Evolutionary conservation across 1,284 basidiomycete genomes (phyloP), one percentile per base, ranked within the genome.

Genomic region (Ceratobasidium sp.): DNA sequence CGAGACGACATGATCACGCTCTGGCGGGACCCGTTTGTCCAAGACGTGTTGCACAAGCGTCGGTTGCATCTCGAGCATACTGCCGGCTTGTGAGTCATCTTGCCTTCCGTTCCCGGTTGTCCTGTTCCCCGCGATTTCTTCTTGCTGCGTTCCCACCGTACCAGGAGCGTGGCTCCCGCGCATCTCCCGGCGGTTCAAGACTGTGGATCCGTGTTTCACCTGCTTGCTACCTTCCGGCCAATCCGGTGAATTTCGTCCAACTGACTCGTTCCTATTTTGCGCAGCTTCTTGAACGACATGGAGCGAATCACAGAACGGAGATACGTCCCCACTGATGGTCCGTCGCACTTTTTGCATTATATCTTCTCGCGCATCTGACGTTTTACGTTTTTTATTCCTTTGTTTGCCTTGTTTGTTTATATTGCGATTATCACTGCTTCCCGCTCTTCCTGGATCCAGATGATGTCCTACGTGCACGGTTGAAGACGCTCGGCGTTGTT

Each of bases 311-410:
- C 94, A 26, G 91, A 91, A 13, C 91, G 91, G 84, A 91, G 90
- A 84, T 95, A 94, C 84, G 91, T 94, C 79, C 94, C 94, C 23
- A 93, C 91, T 0, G 91, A 94, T 83, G 90, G 93, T 94, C 77
- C 68, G 90, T 86, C 12, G 1, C 4, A 33, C 33, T 33, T 33
- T 4, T 33, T 33, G 33, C 33, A n/a, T n/a, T n/a, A n/a, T n/a
- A n/a, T 33, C 33, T 33, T 33, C 33, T 33, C 4, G 33, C 33
- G 33, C 33, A 33, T 33, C 33, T 33, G 33, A 33, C 33, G 33
- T 33, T 33, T 33, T 33, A 33, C 33, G 33, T 33, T 33, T 33
- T 33, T 33, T 33, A 33, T 4, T 33, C 33, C 33, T 33, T 33
- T 33, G 33, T 33, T 33, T 4, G 33, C 33, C 4, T 33, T 33